These are phyloP conservation scores for Colletotrichum sansevieriae DNA, from an alignment of 2,329 filamentous ascomycete species.

Conservation along the genomic window DNA sequence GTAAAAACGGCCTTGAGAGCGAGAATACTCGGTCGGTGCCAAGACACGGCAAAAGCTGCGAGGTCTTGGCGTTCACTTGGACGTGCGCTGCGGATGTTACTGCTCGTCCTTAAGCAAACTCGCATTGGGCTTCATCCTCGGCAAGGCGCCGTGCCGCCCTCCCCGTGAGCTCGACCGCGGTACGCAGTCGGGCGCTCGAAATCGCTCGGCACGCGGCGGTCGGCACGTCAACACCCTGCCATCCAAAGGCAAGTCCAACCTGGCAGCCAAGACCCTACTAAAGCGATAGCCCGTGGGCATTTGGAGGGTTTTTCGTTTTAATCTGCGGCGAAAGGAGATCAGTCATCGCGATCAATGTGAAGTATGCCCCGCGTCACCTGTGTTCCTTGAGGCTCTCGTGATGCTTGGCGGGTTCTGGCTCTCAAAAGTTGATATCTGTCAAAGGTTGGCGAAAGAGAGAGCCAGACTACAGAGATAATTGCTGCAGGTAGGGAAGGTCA, in stretches of 20 bases:
- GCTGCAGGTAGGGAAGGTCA: conserved; percentile 58
- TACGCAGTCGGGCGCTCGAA: neutral
- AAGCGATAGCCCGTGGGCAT: neutral
- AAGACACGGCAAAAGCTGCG: neutral
- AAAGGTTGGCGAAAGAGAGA: conserved; percentile 53
- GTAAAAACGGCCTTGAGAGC: neutral
- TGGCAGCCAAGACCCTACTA: neutral
- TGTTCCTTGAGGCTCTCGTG: neutral
- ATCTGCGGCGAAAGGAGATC: neutral
- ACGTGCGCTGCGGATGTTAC: neutral
- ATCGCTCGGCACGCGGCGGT: neutral
- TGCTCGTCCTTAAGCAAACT: neutral
- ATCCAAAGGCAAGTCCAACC: neutral
- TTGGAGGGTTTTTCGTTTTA: neutral
- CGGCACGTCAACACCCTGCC: conserved; percentile 1
- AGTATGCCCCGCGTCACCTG: neutral
- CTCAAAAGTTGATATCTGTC: conserved; percentile 57
- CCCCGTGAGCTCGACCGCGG: neutral
- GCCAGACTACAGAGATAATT: conserved; percentile 56
- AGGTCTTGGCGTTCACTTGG: conserved; percentile 6
- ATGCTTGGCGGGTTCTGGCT: conserved; percentile 50
- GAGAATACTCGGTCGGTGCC: neutral
- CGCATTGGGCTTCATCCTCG: conserved; percentile 7
- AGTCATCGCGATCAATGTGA: neutral
- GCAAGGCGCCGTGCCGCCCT: neutral